Base-by-base conservation (phyloP, 176 grass and related monocot genomes). In the Cymbopogon citratus region DNA sequence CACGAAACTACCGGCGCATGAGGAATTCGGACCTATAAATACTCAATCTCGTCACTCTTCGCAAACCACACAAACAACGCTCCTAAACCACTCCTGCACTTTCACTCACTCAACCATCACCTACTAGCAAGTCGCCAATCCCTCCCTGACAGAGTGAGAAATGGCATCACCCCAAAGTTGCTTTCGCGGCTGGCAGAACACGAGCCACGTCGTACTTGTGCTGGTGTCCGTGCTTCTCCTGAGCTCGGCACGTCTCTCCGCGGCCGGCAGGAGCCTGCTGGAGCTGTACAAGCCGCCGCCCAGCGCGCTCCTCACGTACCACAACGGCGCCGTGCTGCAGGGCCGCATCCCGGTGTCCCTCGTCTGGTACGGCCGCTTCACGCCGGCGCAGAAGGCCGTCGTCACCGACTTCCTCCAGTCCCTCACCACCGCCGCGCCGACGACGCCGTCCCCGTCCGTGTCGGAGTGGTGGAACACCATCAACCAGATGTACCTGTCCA, bases 381-480 rank as follows among this genome's bases (percentile, higher is more conserved):
- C 80, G 8, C 83, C 78, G 9, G 3, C 91, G 6, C 86, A 97
- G 75, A 97, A 93, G 83, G 71, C 94, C 69, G 84, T 97, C 74
- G 77, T 97, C 83, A 69, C 85, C 31, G 94, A 89, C 80, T 97
- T 97, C 71, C 77, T 97, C 74, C 78, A 77, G 40, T 97, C 91
- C 18, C 84, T 97, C 34, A 91, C 91, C 35, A 7, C 84, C 45
- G 34, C 27, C 18, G 36, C 88, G 2, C 63, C 13, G 12, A 18
- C 79, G 23, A 18, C 85, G 11, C 72, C 88, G 1, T 85, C 71
- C 7, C 94, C 94, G 59, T 93, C 86, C 25, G 89, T 91, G 9
- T 80, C 86, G 11, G 88, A 93, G 80, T 97, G 94, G 94, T 97
- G 91, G 94, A 68, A 15, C 86, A 91, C 86, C 68, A 89, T 97